A percentile compares a stretch with the other conserved stretches of the same genome.
Evolutionary conservation across 106 monocot species (phyloP).

Genomic region (Apostasia ramifera): DNA sequence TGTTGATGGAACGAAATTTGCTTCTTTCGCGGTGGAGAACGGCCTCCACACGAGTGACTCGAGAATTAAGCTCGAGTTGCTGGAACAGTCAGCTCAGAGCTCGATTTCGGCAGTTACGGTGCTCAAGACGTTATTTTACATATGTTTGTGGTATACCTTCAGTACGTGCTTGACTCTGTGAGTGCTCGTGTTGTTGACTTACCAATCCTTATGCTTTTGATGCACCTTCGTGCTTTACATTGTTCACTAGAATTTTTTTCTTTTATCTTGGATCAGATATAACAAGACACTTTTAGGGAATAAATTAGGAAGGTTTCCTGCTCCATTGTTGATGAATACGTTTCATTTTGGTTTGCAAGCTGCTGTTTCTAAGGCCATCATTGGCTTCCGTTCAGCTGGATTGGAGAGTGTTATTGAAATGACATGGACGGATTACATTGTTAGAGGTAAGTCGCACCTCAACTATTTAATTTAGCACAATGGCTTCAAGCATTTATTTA

Average conservation of each 20-base stretch:
- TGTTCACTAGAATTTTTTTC: neutral
- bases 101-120: conserved; percentile 23
- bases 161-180: conserved; percentile 93
- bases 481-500: no score
- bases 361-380: conserved; percentile 45
- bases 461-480: no score
- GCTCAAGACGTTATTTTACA: conserved; percentile 62
- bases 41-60: conserved; percentile 38
- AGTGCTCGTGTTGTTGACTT: conserved; percentile 21
- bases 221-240: neutral
- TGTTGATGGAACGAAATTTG: neutral
- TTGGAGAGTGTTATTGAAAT: conserved; percentile 20
- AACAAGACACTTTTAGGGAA: conserved; percentile 85
- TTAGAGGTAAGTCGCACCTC: conserved; percentile 35
- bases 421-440: conserved; percentile 84
- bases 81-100: conserved; percentile 14
- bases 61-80: conserved; percentile 40
- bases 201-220: neutral
- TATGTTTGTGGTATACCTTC: conserved; percentile 70
- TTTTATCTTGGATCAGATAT: conserved; percentile 32
- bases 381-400: conserved; percentile 26
- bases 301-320: conserved; percentile 82
- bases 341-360: conserved; percentile 82
- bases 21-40: conserved; percentile 41
- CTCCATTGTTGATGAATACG: conserved; percentile 85